Evolutionary conservation across 2,329 filamentous ascomycete species (phyloP), one percentile per base, ranked within the genome.

Genomic region (Sporothrix variecibatus): DNA sequence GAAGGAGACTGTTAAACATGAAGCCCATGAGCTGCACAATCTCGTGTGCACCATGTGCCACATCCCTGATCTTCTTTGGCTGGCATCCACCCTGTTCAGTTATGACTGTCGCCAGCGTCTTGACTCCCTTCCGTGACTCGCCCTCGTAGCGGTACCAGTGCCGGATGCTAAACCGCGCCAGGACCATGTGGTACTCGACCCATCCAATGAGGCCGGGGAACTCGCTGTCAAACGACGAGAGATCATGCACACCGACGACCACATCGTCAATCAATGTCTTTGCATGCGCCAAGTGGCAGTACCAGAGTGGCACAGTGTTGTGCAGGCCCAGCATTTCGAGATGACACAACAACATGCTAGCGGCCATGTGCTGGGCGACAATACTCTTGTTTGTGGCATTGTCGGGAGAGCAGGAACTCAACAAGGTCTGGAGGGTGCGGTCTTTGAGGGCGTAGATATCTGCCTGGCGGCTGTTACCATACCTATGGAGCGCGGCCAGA

Each of bases 161-260:
- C n/a, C 73, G 69, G 62, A 74, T 56, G 23, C 43, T 74, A n/a
- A 74, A 74, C 20, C 51, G 69, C 69, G 62, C 43, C 70, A 74
- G 64, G 40, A 70, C 73, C 73, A 70, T 72, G 28, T 74, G 73
- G 12, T 74, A 74, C 64, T 74, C 73, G 26, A 72, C 73, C 73
- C 73, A 74, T 15, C 51, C 70, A 1, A 74, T 31, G 9, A 74
- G 69, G 49, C 40, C 31, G 17, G 67, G 23, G 17, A 62, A 62
- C 8, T 38, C 28, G 58, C 28, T 28, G 17, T 62, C 26, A 20
- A 62, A 62, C 3, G 40, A 43, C 1, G 34, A 34, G 34, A 43
- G 2, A 43, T 17, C 28, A 20, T 62, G 28, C 11, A 15, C 17
- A 6, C 31, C 28, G 20, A 38, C 28, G 28, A 28, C 58, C 4